Base-by-base conservation (phyloP, 2,329 filamentous ascomycete genomes). In the Xenoacremonium recifei region DNA sequence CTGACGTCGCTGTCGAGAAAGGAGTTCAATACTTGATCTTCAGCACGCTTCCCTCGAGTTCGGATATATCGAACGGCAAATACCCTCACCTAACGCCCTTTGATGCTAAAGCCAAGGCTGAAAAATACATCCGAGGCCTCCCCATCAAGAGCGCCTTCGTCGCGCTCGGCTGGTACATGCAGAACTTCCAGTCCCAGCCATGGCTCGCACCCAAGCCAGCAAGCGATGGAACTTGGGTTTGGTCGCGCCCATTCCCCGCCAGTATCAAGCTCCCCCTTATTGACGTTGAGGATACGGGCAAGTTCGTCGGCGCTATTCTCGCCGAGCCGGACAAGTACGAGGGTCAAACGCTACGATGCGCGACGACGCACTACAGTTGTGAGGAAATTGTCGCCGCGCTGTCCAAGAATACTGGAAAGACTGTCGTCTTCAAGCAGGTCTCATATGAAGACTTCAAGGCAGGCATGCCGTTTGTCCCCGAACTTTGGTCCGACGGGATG, bases 41-140 rank as follows among this genome's bases (percentile, higher is more conserved):
- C 54, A 70, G 67, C 42, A 67, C 63, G 13, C 53, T 70, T 13
- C 57, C 63, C 3, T 53, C 63, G 6, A 43, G 63, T 21, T 60
- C 47, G 1, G 50, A 65, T n/a, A 41, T 69, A 2, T 62, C 67
- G 11, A 59, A 60, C 3, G 68, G 66, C 10, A 60, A 50, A 15
- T 62, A 66, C 19, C 43, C 55, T 2, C 47, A 55, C 1, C 62
- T 67, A 12, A 44, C 59, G 19, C 66, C 70, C 16, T 80, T 80
- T 38, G 77, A 81, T 43, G 63, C 59, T 40, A 81, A 81, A 50
- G 73, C 74, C 6, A 62, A 71, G 25, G 67, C 72, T 1, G 76
- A 79, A 49, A 42, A 63, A 19, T 78, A 81, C 48, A 77, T 81
- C 39, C 70, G 73, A 10, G 49, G 50, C 0, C 58, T 77, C 1